These are phyloP conservation scores for Hamigera avellanea DNA, from an alignment of 495 filamentous ascomycete species.

Conservation along the genomic window DNA sequence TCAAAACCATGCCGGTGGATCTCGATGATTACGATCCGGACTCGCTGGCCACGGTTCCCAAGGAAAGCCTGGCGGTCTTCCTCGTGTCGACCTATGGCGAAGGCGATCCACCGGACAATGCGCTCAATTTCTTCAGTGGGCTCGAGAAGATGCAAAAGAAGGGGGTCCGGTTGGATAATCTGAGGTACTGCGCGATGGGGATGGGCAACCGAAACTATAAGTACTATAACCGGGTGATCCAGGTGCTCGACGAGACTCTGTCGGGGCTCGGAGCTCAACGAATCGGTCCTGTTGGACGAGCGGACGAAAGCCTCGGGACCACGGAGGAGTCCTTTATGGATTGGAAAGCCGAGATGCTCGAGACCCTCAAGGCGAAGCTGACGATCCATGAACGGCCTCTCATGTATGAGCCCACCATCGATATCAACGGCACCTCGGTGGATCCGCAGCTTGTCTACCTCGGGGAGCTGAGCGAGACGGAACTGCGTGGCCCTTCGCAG, in stretches of 20 bases:
- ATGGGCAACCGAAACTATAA: conserved; percentile 31
- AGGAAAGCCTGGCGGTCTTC: conserved; percentile 23
- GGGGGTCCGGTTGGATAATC: conserved; percentile 19
- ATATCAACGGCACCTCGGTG: no score
- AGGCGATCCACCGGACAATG: conserved; percentile 34
- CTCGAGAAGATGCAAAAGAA: conserved; percentile 10
- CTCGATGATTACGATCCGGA: conserved; percentile 26
- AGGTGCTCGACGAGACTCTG: conserved; percentile 10
- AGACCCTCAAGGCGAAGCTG: conserved; percentile 10
- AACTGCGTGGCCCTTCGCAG: conserved; percentile 3
- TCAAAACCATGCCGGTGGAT: conserved; percentile 19
- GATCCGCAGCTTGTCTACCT: conserved; percentile 8
- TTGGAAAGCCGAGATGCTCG: conserved; percentile 21
- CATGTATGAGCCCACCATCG: conserved; percentile 14
- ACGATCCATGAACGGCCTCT: conserved; percentile 10
- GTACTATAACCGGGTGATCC: conserved; percentile 9
- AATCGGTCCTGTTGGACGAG: conserved; percentile 11
- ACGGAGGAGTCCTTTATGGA: conserved; percentile 23
- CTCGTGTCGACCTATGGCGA: conserved; percentile 34
- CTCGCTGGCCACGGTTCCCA: conserved; percentile 14
- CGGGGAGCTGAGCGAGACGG: conserved; percentile 9
- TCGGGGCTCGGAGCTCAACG: conserved; percentile 12
- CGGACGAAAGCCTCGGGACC: conserved; percentile 20
- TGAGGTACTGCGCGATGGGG: conserved; percentile 21
- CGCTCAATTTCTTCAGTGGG: conserved; percentile 1